Percentiles rank a stretch among this genome's conserved stretches.
These are phyloP conservation scores for Fistulina hepatica DNA, from an alignment of 1,284 basidiomycete species.

Conservation along the genomic window DNA sequence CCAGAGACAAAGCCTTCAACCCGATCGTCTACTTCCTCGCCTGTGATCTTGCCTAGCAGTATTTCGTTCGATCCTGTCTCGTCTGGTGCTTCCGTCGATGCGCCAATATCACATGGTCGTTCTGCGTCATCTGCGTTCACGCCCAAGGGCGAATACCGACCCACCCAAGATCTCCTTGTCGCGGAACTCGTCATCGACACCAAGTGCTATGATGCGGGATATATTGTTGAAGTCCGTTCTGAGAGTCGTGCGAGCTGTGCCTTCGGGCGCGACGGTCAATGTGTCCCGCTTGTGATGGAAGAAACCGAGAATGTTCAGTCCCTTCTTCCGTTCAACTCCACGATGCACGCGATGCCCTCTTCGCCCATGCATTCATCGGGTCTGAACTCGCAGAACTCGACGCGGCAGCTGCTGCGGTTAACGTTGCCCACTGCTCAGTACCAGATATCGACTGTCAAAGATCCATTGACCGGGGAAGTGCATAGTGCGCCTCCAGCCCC, in stretches of 20 bases:
- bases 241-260: constrained; percentile 27
- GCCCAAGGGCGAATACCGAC: constrained; percentile 44
- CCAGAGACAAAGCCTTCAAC: neutral
- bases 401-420: constrained; percentile 65
- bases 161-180: constrained; percentile 50
- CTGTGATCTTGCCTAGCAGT: neutral
- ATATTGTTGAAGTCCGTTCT: constrained; percentile 44
- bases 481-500: constrained; percentile 57
- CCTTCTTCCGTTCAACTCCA: constrained; percentile 40
- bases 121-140: constrained; percentile 44
- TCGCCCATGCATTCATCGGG: constrained; percentile 73
- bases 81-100: too few relatives aligned
- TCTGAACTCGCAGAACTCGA: constrained; percentile 43
- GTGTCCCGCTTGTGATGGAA: neutral
- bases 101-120: too few relatives aligned
- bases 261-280: constrained; percentile 15
- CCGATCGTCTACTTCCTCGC: constrained; percentile 18
- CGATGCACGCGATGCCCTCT: constrained; percentile 60
- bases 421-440: constrained; percentile 77
- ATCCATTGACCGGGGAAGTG: constrained; percentile 71
- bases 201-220: constrained; percentile 63
- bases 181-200: constrained; percentile 68
- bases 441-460: constrained; percentile 59
- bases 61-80: constrained; percentile 9
- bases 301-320: constrained; percentile 1